phyloP scores from a whole-genome alignment of 2,329 filamentous ascomycete genomes.

The Ceratocystis cubensis region DNA sequence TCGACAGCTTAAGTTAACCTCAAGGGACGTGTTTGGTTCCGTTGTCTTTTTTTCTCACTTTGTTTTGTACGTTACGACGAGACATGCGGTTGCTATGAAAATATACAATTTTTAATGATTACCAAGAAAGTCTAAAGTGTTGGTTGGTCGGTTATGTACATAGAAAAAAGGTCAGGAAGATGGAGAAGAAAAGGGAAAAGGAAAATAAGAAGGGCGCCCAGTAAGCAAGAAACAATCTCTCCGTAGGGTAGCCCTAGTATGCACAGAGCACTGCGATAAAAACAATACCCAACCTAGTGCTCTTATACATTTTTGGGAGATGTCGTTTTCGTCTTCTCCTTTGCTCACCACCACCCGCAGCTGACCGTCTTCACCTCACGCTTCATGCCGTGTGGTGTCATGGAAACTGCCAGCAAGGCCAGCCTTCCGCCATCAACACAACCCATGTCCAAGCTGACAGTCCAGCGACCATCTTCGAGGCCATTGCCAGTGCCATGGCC shows the following conservation, averaged over 20 bases:
- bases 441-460: constrained; percentile 72
- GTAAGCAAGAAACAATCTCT: no score
- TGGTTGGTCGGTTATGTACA: neutral
- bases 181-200: neutral
- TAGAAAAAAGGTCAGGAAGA: neutral
- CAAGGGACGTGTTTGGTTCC: no score
- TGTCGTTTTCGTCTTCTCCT: neutral
- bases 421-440: constrained; percentile 66
- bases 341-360: constrained; percentile 20
- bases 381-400: constrained; percentile 27
- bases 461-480: constrained; percentile 49
- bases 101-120: constrained; percentile 11
- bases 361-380: constrained; percentile 30
- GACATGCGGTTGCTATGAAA: neutral
- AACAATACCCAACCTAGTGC: neutral
- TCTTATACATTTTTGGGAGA: neutral
- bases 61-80: constrained; percentile 3
- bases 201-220: neutral
- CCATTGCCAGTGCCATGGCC: constrained; percentile 72
- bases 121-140: constrained; percentile 1
- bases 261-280: no score
- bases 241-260: no score
- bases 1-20: no score
- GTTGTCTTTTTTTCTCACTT: neutral
- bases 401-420: constrained; percentile 64